Conservation (phyloP, 768 basidiomycete species). For the Udeniomyces megalosporus region DNA sequence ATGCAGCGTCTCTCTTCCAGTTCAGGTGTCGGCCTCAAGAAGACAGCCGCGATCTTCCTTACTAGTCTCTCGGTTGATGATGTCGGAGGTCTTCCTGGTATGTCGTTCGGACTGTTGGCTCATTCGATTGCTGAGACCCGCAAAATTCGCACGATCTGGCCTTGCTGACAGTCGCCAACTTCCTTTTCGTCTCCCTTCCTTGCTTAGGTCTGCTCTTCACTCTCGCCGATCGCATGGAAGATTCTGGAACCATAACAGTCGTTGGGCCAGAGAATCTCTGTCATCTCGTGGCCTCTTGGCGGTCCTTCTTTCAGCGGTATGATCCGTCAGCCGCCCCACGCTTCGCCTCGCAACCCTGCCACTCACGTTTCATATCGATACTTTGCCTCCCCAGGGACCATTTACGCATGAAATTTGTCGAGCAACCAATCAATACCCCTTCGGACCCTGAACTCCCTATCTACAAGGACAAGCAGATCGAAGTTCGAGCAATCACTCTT, state of each 20-base stretch:
- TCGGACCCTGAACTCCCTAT: neutral
- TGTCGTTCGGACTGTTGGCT: neutral
- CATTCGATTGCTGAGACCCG: no score
- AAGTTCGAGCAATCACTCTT: no score
- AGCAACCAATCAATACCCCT: neutral
- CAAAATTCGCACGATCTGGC: neutral
- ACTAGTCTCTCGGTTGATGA: neutral
- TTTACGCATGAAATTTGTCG: neutral
- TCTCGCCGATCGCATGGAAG: constrained; percentile 4
- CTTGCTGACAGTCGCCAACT: no score
- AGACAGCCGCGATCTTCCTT: constrained; percentile 1
- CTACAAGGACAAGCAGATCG: neutral
- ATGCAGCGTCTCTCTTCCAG: constrained; percentile 3
- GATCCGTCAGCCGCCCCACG: no score
- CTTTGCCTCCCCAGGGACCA: neutral
- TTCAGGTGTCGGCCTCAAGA: neutral
- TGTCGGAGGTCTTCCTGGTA: constrained; percentile 1
- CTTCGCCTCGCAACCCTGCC: neutral
- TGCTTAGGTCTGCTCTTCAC: constrained; percentile 6
- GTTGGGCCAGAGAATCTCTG: constrained; percentile 9
- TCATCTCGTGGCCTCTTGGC: neutral
- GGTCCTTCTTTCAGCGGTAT: constrained; percentile 1
- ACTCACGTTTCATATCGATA: neutral
- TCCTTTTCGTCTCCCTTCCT: neutral
- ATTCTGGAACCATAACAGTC: neutral